phyloP scores from a whole-genome alignment of 192 early-diverging fungal genomes.

The Funneliformis geosporum region DNA sequence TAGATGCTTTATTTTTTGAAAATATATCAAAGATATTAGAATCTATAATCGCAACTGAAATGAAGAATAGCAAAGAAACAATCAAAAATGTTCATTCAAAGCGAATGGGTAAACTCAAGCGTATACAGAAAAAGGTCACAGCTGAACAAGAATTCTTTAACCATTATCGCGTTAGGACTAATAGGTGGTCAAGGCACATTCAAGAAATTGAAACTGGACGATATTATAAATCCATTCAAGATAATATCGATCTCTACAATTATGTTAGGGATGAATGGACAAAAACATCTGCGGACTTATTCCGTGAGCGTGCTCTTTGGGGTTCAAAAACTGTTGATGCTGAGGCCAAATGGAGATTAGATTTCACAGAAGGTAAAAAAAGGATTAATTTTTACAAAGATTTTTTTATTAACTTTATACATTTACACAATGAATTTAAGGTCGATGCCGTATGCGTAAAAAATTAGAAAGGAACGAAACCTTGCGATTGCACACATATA shows the following conservation, averaged over 20 bases:
- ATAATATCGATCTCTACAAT: conserved; percentile 58
- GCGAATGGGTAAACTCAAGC: conserved; percentile 55
- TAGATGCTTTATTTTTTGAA: conserved; percentile 62
- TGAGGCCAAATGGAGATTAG: conserved; percentile 50
- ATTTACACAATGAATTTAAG: conserved; percentile 23
- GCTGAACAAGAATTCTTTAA: conserved; percentile 51
- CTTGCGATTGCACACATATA: conserved; percentile 37
- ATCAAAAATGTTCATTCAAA: conserved; percentile 48
- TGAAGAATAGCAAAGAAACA: conserved; percentile 52
- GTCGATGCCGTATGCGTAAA: conserved; percentile 49
- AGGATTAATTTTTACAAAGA: background rate
- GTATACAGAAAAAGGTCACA: conserved; percentile 43
- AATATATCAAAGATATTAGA: conserved; percentile 61
- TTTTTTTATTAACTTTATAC: background rate
- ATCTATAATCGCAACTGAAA: conserved; percentile 49
- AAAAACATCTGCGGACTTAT: conserved; percentile 52
- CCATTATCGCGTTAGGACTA: conserved; percentile 56
- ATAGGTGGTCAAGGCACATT: conserved; percentile 55
- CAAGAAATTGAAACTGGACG: conserved; percentile 59
- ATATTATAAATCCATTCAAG: conserved; percentile 59
- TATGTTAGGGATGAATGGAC: conserved; percentile 65
- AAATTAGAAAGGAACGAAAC: conserved; percentile 51
- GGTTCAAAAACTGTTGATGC: conserved; percentile 42
- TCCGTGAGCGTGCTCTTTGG: conserved; percentile 65
- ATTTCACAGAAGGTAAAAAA: conserved; percentile 55